phyloP scores from a whole-genome alignment of 352 stramenopile species.

The Phytophthora pistaciae region DNA sequence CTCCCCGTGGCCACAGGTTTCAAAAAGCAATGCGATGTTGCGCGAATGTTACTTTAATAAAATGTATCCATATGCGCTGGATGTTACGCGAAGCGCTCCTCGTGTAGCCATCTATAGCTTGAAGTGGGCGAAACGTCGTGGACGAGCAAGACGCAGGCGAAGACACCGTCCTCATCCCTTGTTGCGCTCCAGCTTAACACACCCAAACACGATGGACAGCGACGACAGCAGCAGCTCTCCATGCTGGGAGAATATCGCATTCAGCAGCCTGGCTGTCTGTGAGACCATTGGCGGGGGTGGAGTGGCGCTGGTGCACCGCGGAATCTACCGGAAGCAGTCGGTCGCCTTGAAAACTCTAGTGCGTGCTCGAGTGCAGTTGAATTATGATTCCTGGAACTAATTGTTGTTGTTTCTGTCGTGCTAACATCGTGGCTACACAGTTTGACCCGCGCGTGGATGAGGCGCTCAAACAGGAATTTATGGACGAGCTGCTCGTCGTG shows the following conservation, averaged over 20 bases:
- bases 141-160: slow-evolving; percentile 1
- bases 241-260: slow-evolving; percentile 81
- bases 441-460: slow-evolving; percentile 90
- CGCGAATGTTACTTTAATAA: neutral
- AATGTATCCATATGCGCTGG: neutral
- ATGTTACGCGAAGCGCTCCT: neutral
- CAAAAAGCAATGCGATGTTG: neutral
- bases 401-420: neutral
- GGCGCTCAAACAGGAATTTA: slow-evolving; percentile 91
- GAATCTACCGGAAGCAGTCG: slow-evolving; percentile 69
- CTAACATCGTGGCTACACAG: slow-evolving; percentile 29
- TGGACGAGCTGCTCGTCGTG: slow-evolving; percentile 95
- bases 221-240: slow-evolving; percentile 19
- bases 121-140: slow-evolving; percentile 1
- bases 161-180: neutral
- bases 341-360: slow-evolving; percentile 93
- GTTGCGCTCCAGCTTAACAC: neutral
- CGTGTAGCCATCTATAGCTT: neutral
- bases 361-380: slow-evolving; percentile 27
- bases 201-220: slow-evolving; percentile 25
- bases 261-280: slow-evolving; percentile 82
- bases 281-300: slow-evolving; percentile 90
- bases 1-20: slow-evolving; percentile 1
- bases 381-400: neutral
- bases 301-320: slow-evolving; percentile 91